A percentile compares a stretch with the other conserved stretches of the same genome.
Evolutionary conservation across 2,329 filamentous ascomycete genomes (phyloP).

Genomic region (Diplodia sapinea): DNA sequence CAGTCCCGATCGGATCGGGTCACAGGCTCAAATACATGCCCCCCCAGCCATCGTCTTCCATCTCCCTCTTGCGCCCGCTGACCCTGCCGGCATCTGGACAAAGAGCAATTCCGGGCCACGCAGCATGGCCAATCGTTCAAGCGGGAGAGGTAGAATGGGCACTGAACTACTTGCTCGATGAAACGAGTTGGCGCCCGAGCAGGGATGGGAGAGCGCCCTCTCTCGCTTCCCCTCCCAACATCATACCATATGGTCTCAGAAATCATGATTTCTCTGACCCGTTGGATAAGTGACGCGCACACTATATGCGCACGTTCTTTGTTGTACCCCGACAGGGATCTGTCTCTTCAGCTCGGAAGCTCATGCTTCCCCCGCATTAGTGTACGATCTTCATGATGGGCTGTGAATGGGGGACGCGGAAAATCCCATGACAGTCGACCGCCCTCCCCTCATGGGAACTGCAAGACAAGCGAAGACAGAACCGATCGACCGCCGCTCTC

Average conservation of each 20-base stretch:
- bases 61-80: too few relatives aligned
- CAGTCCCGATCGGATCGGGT: background rate
- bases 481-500: conserved; percentile 1
- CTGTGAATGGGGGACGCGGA: background rate
- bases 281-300: background rate
- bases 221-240: background rate
- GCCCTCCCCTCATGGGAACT: background rate
- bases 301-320: background rate
- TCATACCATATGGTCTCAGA: background rate
- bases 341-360: background rate
- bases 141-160: background rate
- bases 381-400: too few relatives aligned
- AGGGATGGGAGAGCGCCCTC: background rate
- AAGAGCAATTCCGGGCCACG: background rate
- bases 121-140: background rate
- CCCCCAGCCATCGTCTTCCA: too few relatives aligned
- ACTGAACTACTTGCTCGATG: background rate
- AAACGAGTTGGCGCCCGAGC: background rate
- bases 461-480: background rate
- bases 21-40: background rate
- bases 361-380: background rate
- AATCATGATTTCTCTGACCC: background rate
- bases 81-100: too few relatives aligned
- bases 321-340: conserved; percentile 5
- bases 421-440: conserved; percentile 2